A percentile compares a stretch with the other conserved stretches of the same genome.
These are phyloP conservation scores for Ophiosphaerella korrae DNA, from an alignment of 2,329 filamentous ascomycete species.

Conservation along the genomic window DNA sequence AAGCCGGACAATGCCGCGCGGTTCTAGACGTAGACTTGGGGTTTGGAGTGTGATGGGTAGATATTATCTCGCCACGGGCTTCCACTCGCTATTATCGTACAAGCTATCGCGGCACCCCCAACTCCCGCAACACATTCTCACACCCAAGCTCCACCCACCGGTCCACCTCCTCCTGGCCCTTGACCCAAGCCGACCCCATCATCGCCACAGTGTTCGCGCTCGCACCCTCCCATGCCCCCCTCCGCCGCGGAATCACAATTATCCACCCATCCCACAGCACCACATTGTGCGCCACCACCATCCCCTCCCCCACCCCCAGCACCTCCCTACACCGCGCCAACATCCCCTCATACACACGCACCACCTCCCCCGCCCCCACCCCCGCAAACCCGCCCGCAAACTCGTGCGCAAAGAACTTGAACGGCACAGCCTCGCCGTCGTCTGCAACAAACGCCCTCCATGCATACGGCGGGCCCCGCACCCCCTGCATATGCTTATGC, in stretches of 20 bases:
- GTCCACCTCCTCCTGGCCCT: conserved; percentile 41
- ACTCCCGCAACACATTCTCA: conserved; percentile 41
- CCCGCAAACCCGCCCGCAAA: conserved; percentile 28
- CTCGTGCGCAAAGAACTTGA: conserved; percentile 40
- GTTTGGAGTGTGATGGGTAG: too few relatives aligned
- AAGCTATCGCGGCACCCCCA: conserved; percentile 33
- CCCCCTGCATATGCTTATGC: conserved; percentile 58
- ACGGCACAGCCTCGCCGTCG: conserved; percentile 37
- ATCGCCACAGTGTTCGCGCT: conserved; percentile 56
- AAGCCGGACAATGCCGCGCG: too few relatives aligned
- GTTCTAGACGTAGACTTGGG: too few relatives aligned
- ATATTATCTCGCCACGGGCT: too few relatives aligned
- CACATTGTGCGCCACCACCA: conserved; percentile 54
- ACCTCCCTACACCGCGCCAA: conserved; percentile 17
- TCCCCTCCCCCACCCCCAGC: conserved; percentile 11
- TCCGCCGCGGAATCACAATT: conserved; percentile 54
- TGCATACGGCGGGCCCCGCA: conserved; percentile 42
- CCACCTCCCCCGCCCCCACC: conserved; percentile 11
- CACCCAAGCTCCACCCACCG: conserved; percentile 48
- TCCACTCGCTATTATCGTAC: not conserved
- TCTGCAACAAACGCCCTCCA: conserved; percentile 30
- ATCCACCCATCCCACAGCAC: conserved; percentile 53
- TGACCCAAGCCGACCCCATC: conserved; percentile 53
- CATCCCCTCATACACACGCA: conserved; percentile 25
- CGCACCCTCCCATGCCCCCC: conserved; percentile 41